Percentiles rank a stretch among this genome's conserved stretches.
phyloP scores from a whole-genome alignment of 768 basidiomycete species.

The Podaxis mareebaensis region DNA sequence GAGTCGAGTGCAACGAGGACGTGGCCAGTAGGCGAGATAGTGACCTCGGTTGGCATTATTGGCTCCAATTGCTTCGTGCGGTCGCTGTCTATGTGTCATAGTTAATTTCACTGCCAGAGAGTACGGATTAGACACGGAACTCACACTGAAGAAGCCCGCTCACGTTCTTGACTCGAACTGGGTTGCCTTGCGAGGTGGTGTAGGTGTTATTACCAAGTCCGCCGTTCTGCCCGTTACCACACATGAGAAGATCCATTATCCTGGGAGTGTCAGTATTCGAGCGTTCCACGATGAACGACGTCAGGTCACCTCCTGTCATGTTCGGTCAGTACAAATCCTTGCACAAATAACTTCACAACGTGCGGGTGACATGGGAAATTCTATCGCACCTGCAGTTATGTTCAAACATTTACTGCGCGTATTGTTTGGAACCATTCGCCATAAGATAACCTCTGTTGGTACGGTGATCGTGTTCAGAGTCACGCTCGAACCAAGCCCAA shows the following conservation, averaged over 20 bases:
- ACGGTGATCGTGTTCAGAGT: conserved; percentile 69
- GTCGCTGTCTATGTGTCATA: conserved; percentile 61
- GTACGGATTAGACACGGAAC: conserved; percentile 26
- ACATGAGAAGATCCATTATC: conserved; percentile 58
- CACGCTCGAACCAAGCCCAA: conserved; percentile 71
- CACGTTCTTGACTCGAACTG: conserved; percentile 72
- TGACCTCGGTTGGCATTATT: conserved; percentile 60
- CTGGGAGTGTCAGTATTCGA: conserved; percentile 24
- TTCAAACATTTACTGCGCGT: conserved; percentile 61
- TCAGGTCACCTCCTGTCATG: conserved; percentile 66
- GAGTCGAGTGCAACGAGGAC: conserved; percentile 75
- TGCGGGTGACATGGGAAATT: conserved; percentile 1
- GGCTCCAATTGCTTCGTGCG: conserved; percentile 56
- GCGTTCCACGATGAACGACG: conserved; percentile 74
- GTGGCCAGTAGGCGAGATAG: conserved; percentile 76
- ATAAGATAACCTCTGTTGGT: conserved; percentile 83
- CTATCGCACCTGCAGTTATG: conserved; percentile 58
- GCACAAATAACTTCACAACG: not conserved
- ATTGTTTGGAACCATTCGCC: conserved; percentile 51
- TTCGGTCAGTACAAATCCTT: not conserved
- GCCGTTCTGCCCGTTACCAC: conserved; percentile 85
- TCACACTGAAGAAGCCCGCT: conserved; percentile 87
- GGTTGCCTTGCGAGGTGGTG: conserved; percentile 70
- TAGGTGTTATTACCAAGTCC: conserved; percentile 69
- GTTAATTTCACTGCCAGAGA: conserved; percentile 2